A percentile compares a stretch with the other conserved stretches of the same genome.
Conservation (phyloP, 169 alveolate genomes). For the Plasmodium berghei region DNA sequence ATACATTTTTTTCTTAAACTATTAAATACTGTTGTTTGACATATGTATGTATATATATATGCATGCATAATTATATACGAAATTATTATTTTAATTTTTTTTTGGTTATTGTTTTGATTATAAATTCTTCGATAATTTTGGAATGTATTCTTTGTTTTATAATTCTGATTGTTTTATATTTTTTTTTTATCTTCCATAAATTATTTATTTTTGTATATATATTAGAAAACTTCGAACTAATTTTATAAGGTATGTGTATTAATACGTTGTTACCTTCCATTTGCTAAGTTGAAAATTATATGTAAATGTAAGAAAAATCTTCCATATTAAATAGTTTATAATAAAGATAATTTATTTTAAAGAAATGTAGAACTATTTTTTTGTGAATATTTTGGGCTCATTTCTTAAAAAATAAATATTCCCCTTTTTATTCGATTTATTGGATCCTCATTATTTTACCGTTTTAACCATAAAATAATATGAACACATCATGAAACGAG, state of each 20-base stretch:
- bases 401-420: neutral
- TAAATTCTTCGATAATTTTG: neutral
- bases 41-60: constrained; percentile 14
- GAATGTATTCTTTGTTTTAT: constrained; percentile 9
- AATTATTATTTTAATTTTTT: neutral
- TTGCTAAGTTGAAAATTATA: neutral
- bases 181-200: neutral
- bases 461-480: neutral
- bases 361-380: constrained; percentile 6
- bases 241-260: constrained; percentile 18
- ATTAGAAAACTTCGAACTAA: constrained; percentile 11
- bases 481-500: neutral
- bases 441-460: neutral
- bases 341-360: constrained; percentile 7
- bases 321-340: neutral
- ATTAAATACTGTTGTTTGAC: neutral
- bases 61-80: neutral
- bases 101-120: neutral
- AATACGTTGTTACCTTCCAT: neutral
- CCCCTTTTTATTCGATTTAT: constrained; percentile 2
- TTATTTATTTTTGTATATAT: neutral
- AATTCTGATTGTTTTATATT: neutral
- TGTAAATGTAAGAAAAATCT: neutral
- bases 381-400: neutral
- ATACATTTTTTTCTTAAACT: constrained; percentile 3